Evolutionary conservation across 73 alveolate genomes (phyloP), one percentile per base, ranked within the genome.

Genomic region (Tetrahymena thermophila): DNA sequence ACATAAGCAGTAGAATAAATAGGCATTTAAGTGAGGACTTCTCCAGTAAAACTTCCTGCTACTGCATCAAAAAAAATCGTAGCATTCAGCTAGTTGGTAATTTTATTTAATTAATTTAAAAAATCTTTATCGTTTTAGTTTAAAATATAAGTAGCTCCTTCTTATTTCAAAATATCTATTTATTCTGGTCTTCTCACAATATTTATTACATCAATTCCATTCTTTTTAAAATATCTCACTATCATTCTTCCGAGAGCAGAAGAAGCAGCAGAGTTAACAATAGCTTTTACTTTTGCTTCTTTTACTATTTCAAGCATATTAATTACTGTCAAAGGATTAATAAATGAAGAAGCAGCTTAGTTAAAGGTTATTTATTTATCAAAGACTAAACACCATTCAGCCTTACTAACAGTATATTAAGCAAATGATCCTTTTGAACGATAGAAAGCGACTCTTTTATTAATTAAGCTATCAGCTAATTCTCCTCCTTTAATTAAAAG

Each of bases 301-400:
- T 94, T 23, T 35, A 34, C 35, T 7, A 83, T 23, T 34, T 96
- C 98, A 21, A 97, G 19, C 58, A 97, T 84, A 28, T 96, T 94
- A 11, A 94, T 89, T 38, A 96, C 98, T 6, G 99, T 97, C 44
- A 96, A n/a, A 21, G 99, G 99, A 94, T 98, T 98, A 6, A 97
- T 98, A 85, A 96, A 93, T 17, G 96, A 43, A 56, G 94, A 93
- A 85, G 97, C 94, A 11, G 97, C 98, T n/a, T 50, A 56, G 35
- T 94, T 93, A 71, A 93, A 85, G 42, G 96, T 96, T 7, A 94
- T 94, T 7, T 43, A 57, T 28, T 95, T 97, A 34, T 96, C 96
- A 93, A 98, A 57, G 23, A 84, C 71, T 28, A 97, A 34, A 34
- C 97, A 93, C 37, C 94, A 85, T 16, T 85, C 58, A 15, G 94